Percentiles rank a stretch among this genome's conserved stretches.
These are phyloP conservation scores for Diaporthe citriasiana DNA, from an alignment of 2,329 filamentous ascomycete genomes.

Conservation along the genomic window DNA sequence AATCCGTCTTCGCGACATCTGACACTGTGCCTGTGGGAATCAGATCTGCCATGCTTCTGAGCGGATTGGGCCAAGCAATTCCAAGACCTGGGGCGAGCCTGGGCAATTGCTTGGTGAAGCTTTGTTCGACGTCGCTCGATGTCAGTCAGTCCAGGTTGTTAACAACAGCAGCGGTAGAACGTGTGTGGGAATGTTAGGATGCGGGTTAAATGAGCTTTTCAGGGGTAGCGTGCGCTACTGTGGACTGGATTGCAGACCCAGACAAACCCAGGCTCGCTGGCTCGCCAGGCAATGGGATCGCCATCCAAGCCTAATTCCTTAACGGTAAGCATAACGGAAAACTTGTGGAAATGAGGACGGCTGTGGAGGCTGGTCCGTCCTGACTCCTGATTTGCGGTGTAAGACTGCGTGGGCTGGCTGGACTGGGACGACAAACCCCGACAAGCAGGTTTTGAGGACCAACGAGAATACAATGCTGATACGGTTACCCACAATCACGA, in stretches of 20 bases:
- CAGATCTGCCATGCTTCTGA: conserved; percentile 13
- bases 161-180: not conserved
- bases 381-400: conserved; percentile 7
- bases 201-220: conserved; percentile 25
- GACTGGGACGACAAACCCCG: conserved; percentile 1
- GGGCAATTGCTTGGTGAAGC: conserved; percentile 35
- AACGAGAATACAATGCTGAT: conserved; percentile 3
- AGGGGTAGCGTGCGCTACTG: conserved; percentile 18
- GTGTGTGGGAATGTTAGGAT: not conserved
- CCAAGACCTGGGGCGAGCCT: conserved; percentile 32
- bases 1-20: not conserved
- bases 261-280: too few species aligned
- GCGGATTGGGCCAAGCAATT: conserved; percentile 21
- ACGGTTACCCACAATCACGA: conserved; percentile 34
- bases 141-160: not conserved
- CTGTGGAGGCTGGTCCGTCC: not conserved
- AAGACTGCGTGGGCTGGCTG: conserved; percentile 3
- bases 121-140: conserved; percentile 22
- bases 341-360: conserved; percentile 15
- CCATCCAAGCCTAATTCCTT: conserved; percentile 28
- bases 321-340: conserved; percentile 36
- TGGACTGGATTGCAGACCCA: conserved; percentile 31
- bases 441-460: conserved; percentile 31
- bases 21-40: conserved; percentile 20
- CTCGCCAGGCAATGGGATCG: conserved; percentile 8